phyloP scores from a whole-genome alignment of 192 early-diverging fungal species.

The Podila clonocystis region DNA sequence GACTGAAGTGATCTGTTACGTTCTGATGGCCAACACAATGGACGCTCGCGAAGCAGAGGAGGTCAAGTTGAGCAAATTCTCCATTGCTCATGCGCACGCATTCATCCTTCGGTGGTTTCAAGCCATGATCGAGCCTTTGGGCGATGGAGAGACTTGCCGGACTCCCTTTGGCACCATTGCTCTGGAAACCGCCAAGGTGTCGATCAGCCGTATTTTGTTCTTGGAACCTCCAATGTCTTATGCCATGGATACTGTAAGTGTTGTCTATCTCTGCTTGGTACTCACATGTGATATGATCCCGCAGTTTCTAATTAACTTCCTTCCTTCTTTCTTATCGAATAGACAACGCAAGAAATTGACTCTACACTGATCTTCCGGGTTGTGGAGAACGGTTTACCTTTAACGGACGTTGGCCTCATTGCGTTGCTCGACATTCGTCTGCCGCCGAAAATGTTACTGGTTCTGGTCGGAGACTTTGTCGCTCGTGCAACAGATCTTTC shows the following conservation, averaged over 20 bases:
- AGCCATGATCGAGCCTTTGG: slow-evolving; percentile 12
- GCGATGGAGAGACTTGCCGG: slow-evolving; percentile 24
- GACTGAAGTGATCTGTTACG: slow-evolving; percentile 39
- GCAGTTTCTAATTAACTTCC: not conserved
- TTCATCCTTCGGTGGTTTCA: slow-evolving; percentile 40
- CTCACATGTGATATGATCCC: not conserved
- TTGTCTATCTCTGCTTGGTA: not conserved
- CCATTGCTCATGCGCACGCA: slow-evolving; percentile 30
- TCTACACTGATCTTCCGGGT: slow-evolving; percentile 23
- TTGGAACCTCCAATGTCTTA: slow-evolving; percentile 34
- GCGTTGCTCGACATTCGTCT: slow-evolving; percentile 27
- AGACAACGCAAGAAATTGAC: slow-evolving; percentile 47
- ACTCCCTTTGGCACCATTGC: slow-evolving; percentile 39
- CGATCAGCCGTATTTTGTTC: slow-evolving; percentile 25
- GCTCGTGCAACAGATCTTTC: slow-evolving; percentile 33
- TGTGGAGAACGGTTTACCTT: slow-evolving; percentile 33
- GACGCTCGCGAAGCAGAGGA: slow-evolving; percentile 34
- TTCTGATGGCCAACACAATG: slow-evolving; percentile 42
- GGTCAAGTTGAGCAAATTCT: slow-evolving; percentile 39
- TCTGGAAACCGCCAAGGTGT: slow-evolving; percentile 19
- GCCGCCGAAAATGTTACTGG: slow-evolving; percentile 29
- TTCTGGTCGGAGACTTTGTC: slow-evolving; percentile 26
- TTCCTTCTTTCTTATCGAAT: not conserved
- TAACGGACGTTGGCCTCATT: slow-evolving; percentile 26
- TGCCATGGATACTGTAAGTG: slow-evolving; percentile 37